phyloP scores from a whole-genome alignment of 306 rosid genomes.

The Canavalia ensiformis region DNA sequence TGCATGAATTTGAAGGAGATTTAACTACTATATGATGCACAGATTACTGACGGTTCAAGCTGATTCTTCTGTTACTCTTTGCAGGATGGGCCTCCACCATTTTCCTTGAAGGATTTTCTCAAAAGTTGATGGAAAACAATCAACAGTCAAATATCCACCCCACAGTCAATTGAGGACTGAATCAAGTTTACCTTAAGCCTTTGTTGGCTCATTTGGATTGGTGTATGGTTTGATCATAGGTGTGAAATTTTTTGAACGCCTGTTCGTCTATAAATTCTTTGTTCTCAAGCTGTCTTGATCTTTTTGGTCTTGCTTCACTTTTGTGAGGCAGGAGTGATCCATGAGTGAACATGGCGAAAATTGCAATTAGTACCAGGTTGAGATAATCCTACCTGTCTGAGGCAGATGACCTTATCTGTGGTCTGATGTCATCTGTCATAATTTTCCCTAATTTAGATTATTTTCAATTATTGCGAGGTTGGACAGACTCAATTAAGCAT shows the following conservation, averaged over 20 bases:
- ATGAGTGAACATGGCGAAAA: conserved; percentile 29
- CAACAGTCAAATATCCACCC: conserved; percentile 6
- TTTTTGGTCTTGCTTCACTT: conserved; percentile 40
- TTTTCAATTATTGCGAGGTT: conserved; percentile 29
- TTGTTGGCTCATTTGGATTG: conserved; percentile 41
- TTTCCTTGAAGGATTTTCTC: conserved; percentile 79
- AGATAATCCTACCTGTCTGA: conserved; percentile 18
- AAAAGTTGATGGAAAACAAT: conserved; percentile 61
- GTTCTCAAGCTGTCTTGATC: conserved; percentile 43
- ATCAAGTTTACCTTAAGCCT: conserved; percentile 43
- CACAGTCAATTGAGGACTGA: conserved; percentile 39
- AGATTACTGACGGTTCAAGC: conserved; percentile 28
- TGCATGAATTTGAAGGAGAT: conserved; percentile 6
- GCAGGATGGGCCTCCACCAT: conserved; percentile 75
- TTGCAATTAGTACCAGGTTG: conserved; percentile 29
- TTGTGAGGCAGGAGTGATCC: conserved; percentile 40
- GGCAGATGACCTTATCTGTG: conserved; percentile 44
- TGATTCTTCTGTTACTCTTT: conserved; percentile 51
- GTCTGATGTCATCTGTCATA: conserved; percentile 26
- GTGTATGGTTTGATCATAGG: conserved; percentile 46
- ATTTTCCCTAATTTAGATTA: conserved; percentile 8
- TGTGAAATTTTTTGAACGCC: conserved; percentile 33
- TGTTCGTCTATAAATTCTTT: conserved; percentile 39
- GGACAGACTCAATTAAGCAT: conserved; percentile 14
- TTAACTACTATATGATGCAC: not conserved